phyloP scores from a whole-genome alignment of 2,329 filamentous ascomycete genomes.

The Chaetomium olivaceum region DNA sequence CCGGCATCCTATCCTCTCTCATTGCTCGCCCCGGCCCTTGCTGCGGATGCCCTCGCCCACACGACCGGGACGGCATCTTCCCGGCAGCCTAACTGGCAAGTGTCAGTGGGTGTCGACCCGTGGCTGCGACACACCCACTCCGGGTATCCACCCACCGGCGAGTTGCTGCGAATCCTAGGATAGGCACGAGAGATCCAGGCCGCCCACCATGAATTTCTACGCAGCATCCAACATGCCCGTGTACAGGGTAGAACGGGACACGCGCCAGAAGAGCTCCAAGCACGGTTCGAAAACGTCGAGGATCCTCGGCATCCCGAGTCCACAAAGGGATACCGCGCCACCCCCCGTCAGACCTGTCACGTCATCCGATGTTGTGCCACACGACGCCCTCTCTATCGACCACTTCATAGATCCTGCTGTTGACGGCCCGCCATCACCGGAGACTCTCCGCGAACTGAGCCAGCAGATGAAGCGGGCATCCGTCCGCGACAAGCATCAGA shows the following conservation, averaged over 20 bases:
- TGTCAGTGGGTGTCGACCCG: constrained; percentile 19
- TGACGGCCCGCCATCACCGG: constrained; percentile 62
- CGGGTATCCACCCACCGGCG: background rate
- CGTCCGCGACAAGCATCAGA: constrained; percentile 48
- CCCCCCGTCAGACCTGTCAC: constrained; percentile 23
- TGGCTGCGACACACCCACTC: constrained; percentile 15
- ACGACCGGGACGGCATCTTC: constrained; percentile 20
- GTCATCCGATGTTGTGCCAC: constrained; percentile 18
- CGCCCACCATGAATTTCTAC: constrained; percentile 36
- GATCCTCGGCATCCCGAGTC: constrained; percentile 19
- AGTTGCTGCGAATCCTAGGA: background rate
- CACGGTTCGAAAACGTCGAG: constrained; percentile 27
- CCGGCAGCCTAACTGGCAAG: constrained; percentile 19
- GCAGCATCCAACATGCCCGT: constrained; percentile 34
- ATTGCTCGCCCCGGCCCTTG: background rate
- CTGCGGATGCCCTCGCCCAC: constrained; percentile 23
- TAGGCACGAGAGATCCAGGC: background rate
- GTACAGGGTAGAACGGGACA: constrained; percentile 30
- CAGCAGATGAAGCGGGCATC: constrained; percentile 60
- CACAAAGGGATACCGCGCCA: constrained; percentile 12
- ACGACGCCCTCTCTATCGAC: constrained; percentile 35
- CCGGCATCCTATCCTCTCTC: background rate
- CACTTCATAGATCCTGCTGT: constrained; percentile 59
- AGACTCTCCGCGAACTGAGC: constrained; percentile 58
- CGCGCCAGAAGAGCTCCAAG: constrained; percentile 21